Conservation (phyloP, 2,329 filamentous ascomycete genomes). For the Scedosporium apiospermum region DNA sequence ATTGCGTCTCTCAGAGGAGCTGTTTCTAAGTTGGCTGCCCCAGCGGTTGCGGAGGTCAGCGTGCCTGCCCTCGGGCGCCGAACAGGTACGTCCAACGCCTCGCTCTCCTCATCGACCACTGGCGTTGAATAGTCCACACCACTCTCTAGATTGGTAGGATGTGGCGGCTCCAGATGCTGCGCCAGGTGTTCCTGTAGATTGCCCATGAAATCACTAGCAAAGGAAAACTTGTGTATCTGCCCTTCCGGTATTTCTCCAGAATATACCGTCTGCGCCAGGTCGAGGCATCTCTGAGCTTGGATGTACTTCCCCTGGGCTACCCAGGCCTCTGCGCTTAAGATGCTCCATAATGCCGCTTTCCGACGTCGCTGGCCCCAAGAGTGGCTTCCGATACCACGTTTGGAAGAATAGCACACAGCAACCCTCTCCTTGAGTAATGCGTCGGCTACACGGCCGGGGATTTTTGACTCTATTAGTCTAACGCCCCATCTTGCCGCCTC, state of each 20-base stretch:
- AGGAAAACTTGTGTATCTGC: constrained; percentile 40
- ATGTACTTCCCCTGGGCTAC: constrained; percentile 64
- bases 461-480: constrained; percentile 66
- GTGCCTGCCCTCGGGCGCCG: constrained; percentile 40
- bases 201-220: constrained; percentile 42
- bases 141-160: constrained; percentile 15
- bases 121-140: constrained; percentile 28
- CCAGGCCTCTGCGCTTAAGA: constrained; percentile 79
- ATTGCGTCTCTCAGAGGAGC: constrained; percentile 1
- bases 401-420: constrained; percentile 72
- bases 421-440: constrained; percentile 80
- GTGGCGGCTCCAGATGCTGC: constrained; percentile 30
- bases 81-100: constrained; percentile 44
- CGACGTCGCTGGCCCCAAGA: constrained; percentile 63
- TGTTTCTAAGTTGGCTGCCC: constrained; percentile 6
- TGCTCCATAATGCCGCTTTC: constrained; percentile 84
- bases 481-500: constrained; percentile 81
- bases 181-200: constrained; percentile 40
- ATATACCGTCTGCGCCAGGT: constrained; percentile 54
- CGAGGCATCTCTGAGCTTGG: constrained; percentile 69
- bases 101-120: constrained; percentile 39
- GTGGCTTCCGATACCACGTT: constrained; percentile 55
- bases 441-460: constrained; percentile 67
- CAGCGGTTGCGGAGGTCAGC: constrained; percentile 1
- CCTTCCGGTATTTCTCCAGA: constrained; percentile 36